phyloP scores from a whole-genome alignment of 495 filamentous ascomycete species.

The Podospora conica region DNA sequence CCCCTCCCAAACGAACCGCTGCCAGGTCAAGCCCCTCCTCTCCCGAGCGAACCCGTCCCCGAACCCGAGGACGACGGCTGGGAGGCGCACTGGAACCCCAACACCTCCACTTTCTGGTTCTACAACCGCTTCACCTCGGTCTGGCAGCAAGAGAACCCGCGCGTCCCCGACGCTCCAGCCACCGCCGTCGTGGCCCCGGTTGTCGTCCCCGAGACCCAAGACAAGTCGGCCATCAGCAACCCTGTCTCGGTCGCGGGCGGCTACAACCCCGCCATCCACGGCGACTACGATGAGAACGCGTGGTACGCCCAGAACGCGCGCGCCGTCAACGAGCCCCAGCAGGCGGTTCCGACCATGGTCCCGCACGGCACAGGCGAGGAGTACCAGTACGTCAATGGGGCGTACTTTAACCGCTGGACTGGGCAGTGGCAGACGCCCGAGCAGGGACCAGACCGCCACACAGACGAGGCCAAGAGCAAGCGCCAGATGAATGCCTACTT shows the following conservation, averaged over 20 bases:
- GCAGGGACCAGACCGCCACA: constrained; percentile 49
- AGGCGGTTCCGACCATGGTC: not conserved
- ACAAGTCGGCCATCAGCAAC: constrained; percentile 21
- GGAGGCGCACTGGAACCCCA: constrained; percentile 76
- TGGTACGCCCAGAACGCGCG: constrained; percentile 67
- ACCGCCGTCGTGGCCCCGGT: constrained; percentile 19
- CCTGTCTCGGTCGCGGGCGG: constrained; percentile 48
- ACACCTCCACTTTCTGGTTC: constrained; percentile 73
- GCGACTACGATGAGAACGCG: constrained; percentile 89
- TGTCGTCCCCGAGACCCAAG: constrained; percentile 28
- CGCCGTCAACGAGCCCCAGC: constrained; percentile 3
- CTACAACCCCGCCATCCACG: constrained; percentile 94
- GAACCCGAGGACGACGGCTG: constrained; percentile 70
- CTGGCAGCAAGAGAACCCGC: constrained; percentile 87
- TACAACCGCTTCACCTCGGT: constrained; percentile 73
- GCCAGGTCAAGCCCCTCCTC: constrained; percentile 28
- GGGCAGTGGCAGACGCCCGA: constrained; percentile 79
- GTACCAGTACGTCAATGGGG: constrained; percentile 56
- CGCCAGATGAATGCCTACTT: constrained; percentile 94
- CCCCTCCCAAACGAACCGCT: constrained; percentile 29
- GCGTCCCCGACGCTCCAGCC: constrained; percentile 48
- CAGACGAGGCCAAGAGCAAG: constrained; percentile 80
- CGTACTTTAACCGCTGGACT: constrained; percentile 86
- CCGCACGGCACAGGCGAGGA: constrained; percentile 21
- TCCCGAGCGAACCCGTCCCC: constrained; percentile 36